Conservation (phyloP, 1,284 basidiomycete genomes). For the Athelia psychrophila region DNA sequence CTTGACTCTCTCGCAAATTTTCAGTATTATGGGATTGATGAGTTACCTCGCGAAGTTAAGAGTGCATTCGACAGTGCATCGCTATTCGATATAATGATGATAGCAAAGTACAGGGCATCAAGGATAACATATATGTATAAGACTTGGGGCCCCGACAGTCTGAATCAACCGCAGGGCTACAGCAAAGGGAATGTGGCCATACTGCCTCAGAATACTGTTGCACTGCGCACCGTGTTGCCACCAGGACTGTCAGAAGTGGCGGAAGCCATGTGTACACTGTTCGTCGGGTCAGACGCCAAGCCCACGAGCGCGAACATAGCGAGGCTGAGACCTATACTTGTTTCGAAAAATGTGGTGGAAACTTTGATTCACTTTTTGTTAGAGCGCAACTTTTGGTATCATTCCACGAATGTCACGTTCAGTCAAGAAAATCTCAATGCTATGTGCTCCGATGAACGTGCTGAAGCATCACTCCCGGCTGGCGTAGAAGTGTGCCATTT, state of each 20-base stretch:
- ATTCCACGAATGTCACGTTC: neutral
- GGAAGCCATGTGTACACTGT: neutral
- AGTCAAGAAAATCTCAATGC: neutral
- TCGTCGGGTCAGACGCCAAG: neutral
- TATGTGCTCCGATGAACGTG: neutral
- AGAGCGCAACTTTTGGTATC: neutral
- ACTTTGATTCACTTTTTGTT: constrained; percentile 5
- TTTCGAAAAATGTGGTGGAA: neutral
- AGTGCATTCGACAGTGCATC: neutral
- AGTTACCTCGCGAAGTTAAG: neutral
- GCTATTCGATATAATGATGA: neutral
- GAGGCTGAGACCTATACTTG: constrained; percentile 1
- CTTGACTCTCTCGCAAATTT: constrained; percentile 1
- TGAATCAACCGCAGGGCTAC: neutral
- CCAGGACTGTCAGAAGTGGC: neutral
- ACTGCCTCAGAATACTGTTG: constrained; percentile 5
- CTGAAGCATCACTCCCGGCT: neutral
- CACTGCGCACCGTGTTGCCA: neutral
- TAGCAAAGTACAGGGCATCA: neutral
- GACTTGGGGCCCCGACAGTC: neutral
- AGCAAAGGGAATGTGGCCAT: constrained; percentile 6
- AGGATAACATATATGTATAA: neutral
- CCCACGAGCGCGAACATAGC: neutral
- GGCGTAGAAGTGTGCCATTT: neutral
- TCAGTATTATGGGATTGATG: neutral